Evolutionary conservation across 768 basidiomycete genomes (phyloP).

Genomic region (Phaeolepiota aurea): DNA sequence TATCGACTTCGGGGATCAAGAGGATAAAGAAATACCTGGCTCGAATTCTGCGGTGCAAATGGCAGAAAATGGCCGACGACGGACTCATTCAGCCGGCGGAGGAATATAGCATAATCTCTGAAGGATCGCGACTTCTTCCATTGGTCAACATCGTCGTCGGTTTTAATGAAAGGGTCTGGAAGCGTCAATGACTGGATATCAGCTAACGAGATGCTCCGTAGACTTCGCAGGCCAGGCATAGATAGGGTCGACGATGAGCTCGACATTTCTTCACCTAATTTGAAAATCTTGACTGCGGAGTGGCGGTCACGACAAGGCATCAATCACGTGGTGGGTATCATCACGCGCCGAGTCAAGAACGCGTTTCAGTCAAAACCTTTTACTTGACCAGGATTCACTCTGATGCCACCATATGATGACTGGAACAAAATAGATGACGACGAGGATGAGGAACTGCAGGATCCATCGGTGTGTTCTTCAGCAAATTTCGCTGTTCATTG

Average conservation of each 20-base stretch:
- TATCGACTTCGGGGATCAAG: background rate
- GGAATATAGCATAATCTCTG: constrained; percentile 64
- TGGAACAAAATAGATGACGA: constrained; percentile 78
- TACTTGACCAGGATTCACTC: too few relatives aligned
- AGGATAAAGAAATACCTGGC: constrained; percentile 22
- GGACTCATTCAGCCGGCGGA: constrained; percentile 68
- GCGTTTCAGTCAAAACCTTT: too few relatives aligned
- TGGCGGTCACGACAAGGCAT: too few relatives aligned
- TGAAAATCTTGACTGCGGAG: too few relatives aligned
- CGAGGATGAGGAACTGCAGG: constrained; percentile 78
- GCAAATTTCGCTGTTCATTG: background rate
- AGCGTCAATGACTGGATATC: constrained; percentile 8
- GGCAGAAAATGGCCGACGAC: constrained; percentile 62
- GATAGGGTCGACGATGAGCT: too few relatives aligned
- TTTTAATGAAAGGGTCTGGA: constrained; percentile 52
- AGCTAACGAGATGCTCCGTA: constrained; percentile 18
- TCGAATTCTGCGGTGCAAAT: constrained; percentile 19
- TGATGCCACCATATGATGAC: constrained; percentile 70
- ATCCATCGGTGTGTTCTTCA: constrained; percentile 39
- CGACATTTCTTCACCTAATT: too few relatives aligned
- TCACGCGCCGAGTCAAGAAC: too few relatives aligned
- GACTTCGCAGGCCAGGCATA: constrained; percentile 10
- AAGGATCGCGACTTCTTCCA: constrained; percentile 74
- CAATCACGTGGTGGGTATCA: too few relatives aligned
- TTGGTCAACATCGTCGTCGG: constrained; percentile 62